Percentiles rank a stretch among this genome's conserved stretches.
Conservation (phyloP, 192 early-diverging fungal species). For the Funneliformis mosseae region DNA sequence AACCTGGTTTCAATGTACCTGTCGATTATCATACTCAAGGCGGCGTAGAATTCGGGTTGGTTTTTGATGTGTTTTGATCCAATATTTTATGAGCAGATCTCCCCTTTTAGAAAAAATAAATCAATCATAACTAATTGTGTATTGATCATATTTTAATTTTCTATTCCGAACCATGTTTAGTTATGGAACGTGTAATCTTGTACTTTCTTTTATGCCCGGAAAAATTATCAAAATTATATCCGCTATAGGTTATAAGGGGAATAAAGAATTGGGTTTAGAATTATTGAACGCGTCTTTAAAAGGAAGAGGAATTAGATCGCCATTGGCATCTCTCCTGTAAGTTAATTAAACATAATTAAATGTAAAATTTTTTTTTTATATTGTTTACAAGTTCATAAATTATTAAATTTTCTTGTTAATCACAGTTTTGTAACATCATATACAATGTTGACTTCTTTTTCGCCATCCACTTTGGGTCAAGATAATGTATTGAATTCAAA, state of each 20-base stretch:
- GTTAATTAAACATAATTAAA: constrained; percentile 19
- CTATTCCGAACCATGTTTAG: too few relatives aligned
- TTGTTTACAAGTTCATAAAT: not conserved
- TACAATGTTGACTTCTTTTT: constrained; percentile 50
- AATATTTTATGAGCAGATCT: too few relatives aligned
- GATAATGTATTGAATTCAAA: constrained; percentile 37
- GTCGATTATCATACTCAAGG: constrained; percentile 56
- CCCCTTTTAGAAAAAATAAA: too few relatives aligned
- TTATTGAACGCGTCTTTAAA: constrained; percentile 51
- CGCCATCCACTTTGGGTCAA: constrained; percentile 48
- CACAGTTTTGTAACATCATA: constrained; percentile 44
- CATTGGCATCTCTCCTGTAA: constrained; percentile 56
- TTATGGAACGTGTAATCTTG: constrained; percentile 46
- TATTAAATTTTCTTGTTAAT: not conserved
- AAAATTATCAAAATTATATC: constrained; percentile 54
- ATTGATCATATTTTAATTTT: too few relatives aligned
- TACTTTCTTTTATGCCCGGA: constrained; percentile 50
- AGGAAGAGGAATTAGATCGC: constrained; percentile 52
- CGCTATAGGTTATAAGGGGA: constrained; percentile 56
- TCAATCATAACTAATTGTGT: too few relatives aligned
- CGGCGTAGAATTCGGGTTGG: constrained; percentile 59
- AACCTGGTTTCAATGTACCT: constrained; percentile 39
- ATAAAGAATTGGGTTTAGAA: constrained; percentile 58
- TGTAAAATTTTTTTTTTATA: too few relatives aligned
- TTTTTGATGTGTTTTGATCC: not conserved